phyloP scores from a whole-genome alignment of 1,139 yeast species.

The Spathaspora sp. region DNA sequence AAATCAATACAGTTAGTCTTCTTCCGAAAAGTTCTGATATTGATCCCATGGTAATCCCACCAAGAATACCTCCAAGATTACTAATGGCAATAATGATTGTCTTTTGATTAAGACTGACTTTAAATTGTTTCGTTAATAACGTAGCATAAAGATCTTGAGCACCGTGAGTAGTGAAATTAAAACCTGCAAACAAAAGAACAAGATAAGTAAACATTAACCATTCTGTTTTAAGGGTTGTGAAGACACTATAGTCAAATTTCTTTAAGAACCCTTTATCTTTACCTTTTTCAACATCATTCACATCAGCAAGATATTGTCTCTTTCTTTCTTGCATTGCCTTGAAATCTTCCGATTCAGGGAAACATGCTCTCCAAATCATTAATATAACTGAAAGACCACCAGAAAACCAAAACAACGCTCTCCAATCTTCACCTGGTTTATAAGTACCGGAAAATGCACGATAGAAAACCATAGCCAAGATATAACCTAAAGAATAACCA shows the following conservation, averaged over 20 bases:
- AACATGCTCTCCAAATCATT: constrained; percentile 30
- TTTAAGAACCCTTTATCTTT: constrained; percentile 9
- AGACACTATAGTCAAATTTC: constrained; percentile 16
- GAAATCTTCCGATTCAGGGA: constrained; percentile 34
- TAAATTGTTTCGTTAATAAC: constrained; percentile 40
- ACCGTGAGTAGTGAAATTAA: constrained; percentile 55
- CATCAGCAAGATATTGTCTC: constrained; percentile 11
- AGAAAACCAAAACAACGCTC: constrained; percentile 78
- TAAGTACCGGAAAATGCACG: constrained; percentile 60
- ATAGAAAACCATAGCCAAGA: constrained; percentile 35
- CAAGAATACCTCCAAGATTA: constrained; percentile 51
- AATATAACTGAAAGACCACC: constrained; percentile 52
- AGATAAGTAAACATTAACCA: constrained; percentile 47
- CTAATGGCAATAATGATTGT: constrained; percentile 48
- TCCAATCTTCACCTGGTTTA: constrained; percentile 57
- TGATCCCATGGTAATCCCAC: constrained; percentile 50
- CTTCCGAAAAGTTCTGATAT: constrained; percentile 47
- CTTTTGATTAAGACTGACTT: constrained; percentile 29
- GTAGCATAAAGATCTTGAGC: constrained; percentile 57
- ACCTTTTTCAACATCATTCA: constrained; percentile 9
- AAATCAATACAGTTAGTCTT: constrained; percentile 39
- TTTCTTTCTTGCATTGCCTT: constrained; percentile 19
- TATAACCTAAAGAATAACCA: constrained; percentile 41
- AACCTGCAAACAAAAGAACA: constrained; percentile 46
- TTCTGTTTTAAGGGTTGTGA: constrained; percentile 31